Base-by-base conservation (phyloP, 108 stramenopile species). In the Phaeodactylum tricornutum region DNA sequence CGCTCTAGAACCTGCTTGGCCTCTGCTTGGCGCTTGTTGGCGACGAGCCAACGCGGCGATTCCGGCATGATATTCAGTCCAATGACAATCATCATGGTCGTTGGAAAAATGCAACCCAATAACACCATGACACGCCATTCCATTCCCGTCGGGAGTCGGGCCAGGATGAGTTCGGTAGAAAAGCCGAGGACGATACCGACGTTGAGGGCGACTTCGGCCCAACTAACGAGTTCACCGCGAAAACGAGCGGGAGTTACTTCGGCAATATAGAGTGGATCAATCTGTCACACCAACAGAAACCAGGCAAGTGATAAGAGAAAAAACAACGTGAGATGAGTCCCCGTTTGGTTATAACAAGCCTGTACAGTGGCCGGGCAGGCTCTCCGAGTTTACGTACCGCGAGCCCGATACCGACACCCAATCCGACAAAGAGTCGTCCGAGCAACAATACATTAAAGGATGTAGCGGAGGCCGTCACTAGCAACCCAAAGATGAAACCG, bases 1-100 rank as follows among this genome's bases (percentile, higher is more conserved):
- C 44, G 53, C 34, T 64, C 40, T 1, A 79, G 36, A 14, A 79
- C 67, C 30, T 41, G 37, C 20, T 26, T n/a, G n/a, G 80, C 89
- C 40, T 81, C 84, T 0, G 35, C 47, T 9, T 57, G 56, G 23
- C 69, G 68, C 22, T 66, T 62, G 43, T 80, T 63, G 27, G 58
- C 35, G 4, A 87, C 66, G 29, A 91, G 64, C 89, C 89, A 91
- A 19, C 85, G 65, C 8, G 89, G 89, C 25, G 74, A 75, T 53
- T 91, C 89, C 6, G 89, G 89, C 73, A 91, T 74, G 54, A 83
- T 62, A 9, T 36, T 61, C 0, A 57, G 42, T 11, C 62, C 39
- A 8, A 79, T 40, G 30, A 74, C 51, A 43, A 83, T 64, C 28
- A 83, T 61, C 21, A 83, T 46, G 22, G 69, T 23, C 25, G 44